Evolutionary conservation across 2,329 filamentous ascomycete genomes (phyloP).

Genomic region (Fusarium luffae): DNA sequence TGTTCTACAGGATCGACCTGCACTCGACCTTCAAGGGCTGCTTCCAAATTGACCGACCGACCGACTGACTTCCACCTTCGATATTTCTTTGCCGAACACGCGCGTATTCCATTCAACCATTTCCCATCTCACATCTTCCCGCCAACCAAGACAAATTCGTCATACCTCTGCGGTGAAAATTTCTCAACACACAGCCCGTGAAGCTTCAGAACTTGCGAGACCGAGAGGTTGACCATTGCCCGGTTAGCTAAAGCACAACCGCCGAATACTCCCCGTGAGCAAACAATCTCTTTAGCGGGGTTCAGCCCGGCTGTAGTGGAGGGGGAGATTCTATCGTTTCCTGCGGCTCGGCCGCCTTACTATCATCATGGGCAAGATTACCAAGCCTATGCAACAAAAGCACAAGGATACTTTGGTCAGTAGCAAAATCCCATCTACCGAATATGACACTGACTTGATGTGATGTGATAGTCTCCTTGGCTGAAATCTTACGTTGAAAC

Average conservation of each 20-base stretch:
- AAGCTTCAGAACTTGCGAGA: constrained; percentile 16
- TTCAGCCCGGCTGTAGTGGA: constrained; percentile 62
- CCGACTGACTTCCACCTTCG: constrained; percentile 5
- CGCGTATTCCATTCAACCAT: constrained; percentile 9
- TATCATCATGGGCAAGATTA: constrained; percentile 75
- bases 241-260: constrained; percentile 42
- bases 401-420: constrained; percentile 75
- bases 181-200: constrained; percentile 17
- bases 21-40: constrained; percentile 52
- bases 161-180: constrained; percentile 1
- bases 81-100: constrained; percentile 27
- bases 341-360: constrained; percentile 69
- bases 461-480: constrained; percentile 78
- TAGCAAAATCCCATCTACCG: not conserved
- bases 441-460: constrained; percentile 43
- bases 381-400: constrained; percentile 73
- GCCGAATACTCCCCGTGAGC: constrained; percentile 46
- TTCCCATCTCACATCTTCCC: not conserved
- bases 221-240: constrained; percentile 17
- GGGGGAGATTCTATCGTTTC: constrained; percentile 62
- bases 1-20: constrained; percentile 53
- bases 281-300: constrained; percentile 55
- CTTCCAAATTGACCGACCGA: constrained; percentile 40
- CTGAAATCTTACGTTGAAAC: constrained; percentile 82
- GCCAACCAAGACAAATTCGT: not conserved